Evolutionary conservation across 2,329 filamentous ascomycete species (phyloP), one percentile per base, ranked within the genome.

Genomic region (Calonectria ilicicola): DNA sequence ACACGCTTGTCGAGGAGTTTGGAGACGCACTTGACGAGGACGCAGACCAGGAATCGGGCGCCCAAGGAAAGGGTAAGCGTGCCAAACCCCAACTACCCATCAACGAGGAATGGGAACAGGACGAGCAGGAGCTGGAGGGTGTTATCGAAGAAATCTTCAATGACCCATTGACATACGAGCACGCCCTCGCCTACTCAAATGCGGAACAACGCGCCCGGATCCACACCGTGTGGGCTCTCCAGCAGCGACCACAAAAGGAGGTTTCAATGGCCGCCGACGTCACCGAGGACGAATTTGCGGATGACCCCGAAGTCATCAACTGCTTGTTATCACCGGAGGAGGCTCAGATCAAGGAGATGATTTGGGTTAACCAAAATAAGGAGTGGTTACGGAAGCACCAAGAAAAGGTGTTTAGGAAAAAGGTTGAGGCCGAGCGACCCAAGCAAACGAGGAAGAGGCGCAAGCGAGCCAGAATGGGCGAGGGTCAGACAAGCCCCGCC

Each of bases 351-450:
- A 98, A 98, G 83, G 96, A 98, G 83, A 91, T 92, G 72, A 94
- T 98, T 65, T 99, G 97, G 97, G 92, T 98, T 51, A 96, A 96
- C 72, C 93, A 96, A 81, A 98, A 99, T 83, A 95, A 97, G 82
- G 95, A 97, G 77, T 99, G 96, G 90, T 88, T 99, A 46, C 94
- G 96, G 10, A 90, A 92, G 62, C 93, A 97, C 81, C 95, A 98
- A 80, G 92, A 94, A 72, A 98, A 97, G 83, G 89, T 93, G 8
- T 93, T 97, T 69, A 91, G 93, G 46, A 90, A 92, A 72, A 94
- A 95, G 83, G 86, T 91, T 74, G 90, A 90, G 72, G 88, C 88
- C 12, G 89, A 84, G 78, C 86, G 83, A 75, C 89, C 87, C 69
- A 94, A 89, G 84, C 89, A 87, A 69, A 88, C 85, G n/a, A 87